Conservation (phyloP, 192 early-diverging fungal species). For the Coemansia sp. region DNA sequence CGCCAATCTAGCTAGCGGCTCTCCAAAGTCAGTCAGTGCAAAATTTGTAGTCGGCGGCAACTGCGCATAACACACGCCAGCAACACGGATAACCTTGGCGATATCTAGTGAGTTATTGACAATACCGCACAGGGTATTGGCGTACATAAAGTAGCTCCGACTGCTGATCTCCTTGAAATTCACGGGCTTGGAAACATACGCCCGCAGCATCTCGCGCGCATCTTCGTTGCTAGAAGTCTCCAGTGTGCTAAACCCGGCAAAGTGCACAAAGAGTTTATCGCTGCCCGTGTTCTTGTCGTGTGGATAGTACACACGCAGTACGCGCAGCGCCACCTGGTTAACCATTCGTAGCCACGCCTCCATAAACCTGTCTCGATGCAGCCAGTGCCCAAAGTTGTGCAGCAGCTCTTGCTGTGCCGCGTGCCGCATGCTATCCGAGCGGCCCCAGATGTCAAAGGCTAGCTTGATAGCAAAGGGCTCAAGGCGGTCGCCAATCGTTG, state of each 20-base stretch:
- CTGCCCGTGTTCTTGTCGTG: conserved; percentile 9
- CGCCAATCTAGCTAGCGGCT: conserved; percentile 25
- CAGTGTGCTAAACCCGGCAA: conserved; percentile 28
- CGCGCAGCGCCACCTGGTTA: conserved; percentile 20
- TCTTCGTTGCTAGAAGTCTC: conserved; percentile 9
- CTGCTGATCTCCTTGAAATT: conserved; percentile 17
- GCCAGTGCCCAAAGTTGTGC: conserved; percentile 27
- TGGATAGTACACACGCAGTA: conserved; percentile 28
- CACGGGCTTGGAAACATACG: conserved; percentile 15
- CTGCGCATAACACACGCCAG: conserved; percentile 26
- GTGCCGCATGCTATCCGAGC: conserved; percentile 5
- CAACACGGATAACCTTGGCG: conserved; percentile 15
- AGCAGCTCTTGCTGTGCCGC: conserved; percentile 6
- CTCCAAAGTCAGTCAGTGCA: conserved; percentile 24
- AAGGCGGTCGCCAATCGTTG: conserved; percentile 43
- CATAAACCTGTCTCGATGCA: conserved; percentile 34
- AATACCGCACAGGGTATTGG: conserved; percentile 19
- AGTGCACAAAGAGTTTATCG: conserved; percentile 17
- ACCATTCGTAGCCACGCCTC: conserved; percentile 32
- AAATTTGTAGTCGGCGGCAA: conserved; percentile 42
- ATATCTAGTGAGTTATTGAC: conserved; percentile 20
- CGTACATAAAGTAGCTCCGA: conserved; percentile 24
- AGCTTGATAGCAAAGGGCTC: conserved; percentile 41
- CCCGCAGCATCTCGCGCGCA: conserved; percentile 9
- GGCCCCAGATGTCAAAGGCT: conserved; percentile 39